These are phyloP conservation scores for Cryptococcus wingfieldii DNA, from an alignment of 1,284 basidiomycete genomes.

Conservation along the genomic window DNA sequence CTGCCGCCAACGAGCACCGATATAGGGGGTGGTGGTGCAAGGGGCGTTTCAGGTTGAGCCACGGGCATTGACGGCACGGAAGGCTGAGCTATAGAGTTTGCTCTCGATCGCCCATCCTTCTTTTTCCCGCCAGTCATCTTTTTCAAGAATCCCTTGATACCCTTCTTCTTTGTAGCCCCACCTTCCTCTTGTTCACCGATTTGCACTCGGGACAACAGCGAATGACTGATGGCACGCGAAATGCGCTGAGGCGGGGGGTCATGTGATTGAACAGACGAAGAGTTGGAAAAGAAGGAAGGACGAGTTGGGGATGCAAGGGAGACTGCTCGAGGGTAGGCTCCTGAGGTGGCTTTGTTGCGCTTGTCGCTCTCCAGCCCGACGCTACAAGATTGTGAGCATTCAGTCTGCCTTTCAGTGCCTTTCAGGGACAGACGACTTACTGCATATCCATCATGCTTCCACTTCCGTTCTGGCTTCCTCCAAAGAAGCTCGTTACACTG, in stretches of 20 bases:
- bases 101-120: neutral
- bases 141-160: constrained; percentile 75
- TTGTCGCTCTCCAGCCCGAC: constrained; percentile 47
- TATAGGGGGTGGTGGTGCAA: constrained; percentile 77
- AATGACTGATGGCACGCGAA: constrained; percentile 24
- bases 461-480: constrained; percentile 68
- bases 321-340: constrained; percentile 36
- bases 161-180: constrained; percentile 50
- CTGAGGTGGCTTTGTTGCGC: constrained; percentile 28
- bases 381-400: constrained; percentile 13
- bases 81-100: constrained; percentile 8
- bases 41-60: constrained; percentile 52
- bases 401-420: neutral
- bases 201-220: constrained; percentile 32
- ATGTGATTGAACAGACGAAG: constrained; percentile 21
- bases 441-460: constrained; percentile 92
- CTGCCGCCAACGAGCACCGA: constrained; percentile 66
- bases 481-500: constrained; percentile 73
- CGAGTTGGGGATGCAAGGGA: constrained; percentile 40
- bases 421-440: constrained; percentile 54
- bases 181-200: constrained; percentile 16
- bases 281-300: constrained; percentile 39
- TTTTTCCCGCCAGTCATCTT: constrained; percentile 53
- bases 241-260: constrained; percentile 5
- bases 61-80: neutral